A percentile compares a stretch with the other conserved stretches of the same genome.
These are phyloP conservation scores for Aureobasidium sp. DNA, from an alignment of 2,329 filamentous ascomycete genomes.

Conservation along the genomic window DNA sequence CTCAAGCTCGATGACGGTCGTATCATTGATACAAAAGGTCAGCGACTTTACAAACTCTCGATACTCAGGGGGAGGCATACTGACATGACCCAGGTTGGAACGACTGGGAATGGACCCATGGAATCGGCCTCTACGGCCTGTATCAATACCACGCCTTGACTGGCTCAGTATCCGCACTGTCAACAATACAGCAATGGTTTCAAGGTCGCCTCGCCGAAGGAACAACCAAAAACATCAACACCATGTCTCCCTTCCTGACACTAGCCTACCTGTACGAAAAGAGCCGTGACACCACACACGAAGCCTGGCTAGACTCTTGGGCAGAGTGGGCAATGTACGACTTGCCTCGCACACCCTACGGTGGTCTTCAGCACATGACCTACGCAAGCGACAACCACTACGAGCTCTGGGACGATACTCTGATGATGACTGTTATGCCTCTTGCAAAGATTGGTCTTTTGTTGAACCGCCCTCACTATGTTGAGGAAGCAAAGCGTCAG, in stretches of 20 bases:
- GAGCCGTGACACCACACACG: slow-evolving; percentile 57
- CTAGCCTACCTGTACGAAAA: slow-evolving; percentile 71
- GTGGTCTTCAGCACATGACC: slow-evolving; percentile 67
- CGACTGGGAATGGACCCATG: slow-evolving; percentile 53
- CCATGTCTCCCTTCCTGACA: slow-evolving; percentile 67
- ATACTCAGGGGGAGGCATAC: neutral
- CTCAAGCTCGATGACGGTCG: slow-evolving; percentile 62
- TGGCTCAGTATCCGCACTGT: slow-evolving; percentile 49
- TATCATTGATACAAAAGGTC: slow-evolving; percentile 68
- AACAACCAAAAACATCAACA: slow-evolving; percentile 72
- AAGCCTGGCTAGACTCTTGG: slow-evolving; percentile 73
- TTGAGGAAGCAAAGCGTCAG: slow-evolving; percentile 69
- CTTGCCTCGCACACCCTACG: slow-evolving; percentile 60
- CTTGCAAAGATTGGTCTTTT: slow-evolving; percentile 70
- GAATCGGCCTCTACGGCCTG: slow-evolving; percentile 69
- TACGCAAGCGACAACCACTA: slow-evolving; percentile 62
- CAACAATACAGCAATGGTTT: slow-evolving; percentile 68
- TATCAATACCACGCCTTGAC: slow-evolving; percentile 75
- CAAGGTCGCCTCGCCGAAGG: slow-evolving; percentile 57
- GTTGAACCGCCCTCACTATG: slow-evolving; percentile 60
- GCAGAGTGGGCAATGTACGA: slow-evolving; percentile 77
- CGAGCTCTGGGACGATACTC: slow-evolving; percentile 75
- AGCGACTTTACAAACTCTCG: too few relatives aligned
- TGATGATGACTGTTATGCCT: slow-evolving; percentile 82
- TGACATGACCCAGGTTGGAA: slow-evolving; percentile 47